phyloP scores from a whole-genome alignment of 495 filamentous ascomycete genomes.

The Penicillium chermesinum region DNA sequence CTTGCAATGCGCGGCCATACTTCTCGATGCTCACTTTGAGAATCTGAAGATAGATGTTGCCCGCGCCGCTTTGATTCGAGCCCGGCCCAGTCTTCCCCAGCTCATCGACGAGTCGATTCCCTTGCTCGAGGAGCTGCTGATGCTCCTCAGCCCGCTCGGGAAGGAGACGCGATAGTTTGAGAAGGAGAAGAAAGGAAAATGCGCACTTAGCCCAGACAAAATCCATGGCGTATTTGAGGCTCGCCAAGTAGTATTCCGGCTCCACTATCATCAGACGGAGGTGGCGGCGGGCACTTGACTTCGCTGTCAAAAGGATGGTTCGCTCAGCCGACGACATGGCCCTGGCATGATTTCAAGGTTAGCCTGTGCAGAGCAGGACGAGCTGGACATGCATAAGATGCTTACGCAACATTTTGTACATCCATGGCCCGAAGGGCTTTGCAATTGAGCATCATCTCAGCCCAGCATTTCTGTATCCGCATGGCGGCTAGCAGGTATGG shows the following conservation, averaged over 20 bases:
- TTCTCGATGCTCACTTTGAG: slow-evolving; percentile 45
- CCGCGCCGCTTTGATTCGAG: slow-evolving; percentile 21
- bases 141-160: slow-evolving; percentile 38
- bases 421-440: slow-evolving; percentile 44
- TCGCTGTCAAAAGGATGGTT: slow-evolving; percentile 40
- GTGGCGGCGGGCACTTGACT: slow-evolving; percentile 44
- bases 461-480: slow-evolving; percentile 43
- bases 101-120: slow-evolving; percentile 38
- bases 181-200: slow-evolving; percentile 47
- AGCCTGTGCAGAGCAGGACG: too few relatives aligned
- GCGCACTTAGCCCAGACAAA: slow-evolving; percentile 54
- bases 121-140: slow-evolving; percentile 37
- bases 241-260: slow-evolving; percentile 42
- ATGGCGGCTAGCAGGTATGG: slow-evolving; percentile 36
- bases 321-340: slow-evolving; percentile 40
- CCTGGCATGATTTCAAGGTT: too few relatives aligned
- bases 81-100: slow-evolving; percentile 31
- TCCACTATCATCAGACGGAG: slow-evolving; percentile 40
- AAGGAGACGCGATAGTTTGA: slow-evolving; percentile 46
- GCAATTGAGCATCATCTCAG: slow-evolving; percentile 46
- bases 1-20: slow-evolving; percentile 37
- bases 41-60: slow-evolving; percentile 42
- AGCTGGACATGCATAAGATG: slow-evolving; percentile 8
- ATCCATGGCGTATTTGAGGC: slow-evolving; percentile 50
- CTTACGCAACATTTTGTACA: slow-evolving; percentile 42